Conservation (phyloP, 1,139 yeast species). For the Nakaseomyces delphensis region DNA sequence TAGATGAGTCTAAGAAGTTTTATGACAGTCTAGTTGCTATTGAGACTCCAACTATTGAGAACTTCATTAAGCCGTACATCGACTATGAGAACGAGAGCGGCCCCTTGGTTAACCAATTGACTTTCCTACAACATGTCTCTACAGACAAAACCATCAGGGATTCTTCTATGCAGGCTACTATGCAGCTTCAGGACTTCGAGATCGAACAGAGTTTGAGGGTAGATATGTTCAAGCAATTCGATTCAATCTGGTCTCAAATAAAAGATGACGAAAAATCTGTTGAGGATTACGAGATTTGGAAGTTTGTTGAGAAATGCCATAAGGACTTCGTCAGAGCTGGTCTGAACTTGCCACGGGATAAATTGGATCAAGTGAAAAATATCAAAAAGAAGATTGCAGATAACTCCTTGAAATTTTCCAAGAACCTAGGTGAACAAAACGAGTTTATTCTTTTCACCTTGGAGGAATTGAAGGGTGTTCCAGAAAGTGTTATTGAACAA, state of each 20-base stretch:
- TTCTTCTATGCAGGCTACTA: conserved; percentile 58
- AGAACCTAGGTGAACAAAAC: conserved; percentile 63
- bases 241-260: conserved; percentile 38
- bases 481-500: conserved; percentile 50
- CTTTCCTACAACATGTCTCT: conserved; percentile 66
- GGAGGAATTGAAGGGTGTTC: conserved; percentile 68
- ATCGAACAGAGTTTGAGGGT: conserved; percentile 60
- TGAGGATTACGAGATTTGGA: conserved; percentile 47
- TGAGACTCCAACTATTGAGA: conserved; percentile 46
- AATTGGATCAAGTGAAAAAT: conserved; percentile 47
- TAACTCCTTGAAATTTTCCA: conserved; percentile 48
- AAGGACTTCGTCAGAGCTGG: conserved; percentile 58
- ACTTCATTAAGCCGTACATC: conserved; percentile 45
- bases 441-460: conserved; percentile 50
- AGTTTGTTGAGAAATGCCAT: conserved; percentile 50
- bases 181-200: conserved; percentile 43
- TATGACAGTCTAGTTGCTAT: conserved; percentile 48
- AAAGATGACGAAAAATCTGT: conserved; percentile 30
- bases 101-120: conserved; percentile 41
- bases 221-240: conserved; percentile 56
- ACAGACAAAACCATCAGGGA: conserved; percentile 54
- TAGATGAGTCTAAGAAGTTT: conserved; percentile 38
- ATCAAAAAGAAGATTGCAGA: conserved; percentile 53
- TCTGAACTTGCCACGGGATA: conserved; percentile 47
- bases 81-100: conserved; percentile 41